Evolutionary conservation across 176 grass and related monocot genomes (phyloP).

Genomic region (Stipa capillata): DNA sequence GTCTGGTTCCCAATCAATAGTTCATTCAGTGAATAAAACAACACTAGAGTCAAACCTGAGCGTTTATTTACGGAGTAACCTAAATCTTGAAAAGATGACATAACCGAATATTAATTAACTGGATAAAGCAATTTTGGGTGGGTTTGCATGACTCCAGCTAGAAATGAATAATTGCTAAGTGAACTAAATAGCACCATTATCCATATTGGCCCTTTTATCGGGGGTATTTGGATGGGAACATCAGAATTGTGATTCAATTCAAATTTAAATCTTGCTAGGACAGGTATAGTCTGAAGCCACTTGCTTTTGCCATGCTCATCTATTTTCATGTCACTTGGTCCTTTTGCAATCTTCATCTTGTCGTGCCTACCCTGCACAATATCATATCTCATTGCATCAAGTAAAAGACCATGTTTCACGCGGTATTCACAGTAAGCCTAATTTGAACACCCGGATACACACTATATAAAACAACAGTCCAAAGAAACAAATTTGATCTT

Average conservation of each 20-base stretch:
- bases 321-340: background rate
- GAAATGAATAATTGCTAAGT: background rate
- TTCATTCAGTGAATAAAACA: background rate
- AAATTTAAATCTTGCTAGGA: background rate
- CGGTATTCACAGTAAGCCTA: no score
- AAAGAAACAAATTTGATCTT: background rate
- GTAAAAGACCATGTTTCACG: background rate
- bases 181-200: background rate
- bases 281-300: background rate
- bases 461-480: background rate
- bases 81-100: background rate
- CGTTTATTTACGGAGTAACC: background rate
- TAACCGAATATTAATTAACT: background rate
- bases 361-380: background rate
- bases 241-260: no score
- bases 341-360: background rate
- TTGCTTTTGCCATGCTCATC: background rate
- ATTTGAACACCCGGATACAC: background rate
- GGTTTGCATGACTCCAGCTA: background rate
- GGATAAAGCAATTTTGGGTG: background rate
- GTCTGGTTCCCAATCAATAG: background rate
- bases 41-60: background rate
- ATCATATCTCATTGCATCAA: background rate
- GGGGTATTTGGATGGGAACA: slow-evolving; percentile 1
- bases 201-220: background rate